Percentiles rank a stretch among this genome's conserved stretches.
Evolutionary conservation across 2,329 filamentous ascomycete genomes (phyloP).

Genomic region (Macrophomina pseudophaseolina): DNA sequence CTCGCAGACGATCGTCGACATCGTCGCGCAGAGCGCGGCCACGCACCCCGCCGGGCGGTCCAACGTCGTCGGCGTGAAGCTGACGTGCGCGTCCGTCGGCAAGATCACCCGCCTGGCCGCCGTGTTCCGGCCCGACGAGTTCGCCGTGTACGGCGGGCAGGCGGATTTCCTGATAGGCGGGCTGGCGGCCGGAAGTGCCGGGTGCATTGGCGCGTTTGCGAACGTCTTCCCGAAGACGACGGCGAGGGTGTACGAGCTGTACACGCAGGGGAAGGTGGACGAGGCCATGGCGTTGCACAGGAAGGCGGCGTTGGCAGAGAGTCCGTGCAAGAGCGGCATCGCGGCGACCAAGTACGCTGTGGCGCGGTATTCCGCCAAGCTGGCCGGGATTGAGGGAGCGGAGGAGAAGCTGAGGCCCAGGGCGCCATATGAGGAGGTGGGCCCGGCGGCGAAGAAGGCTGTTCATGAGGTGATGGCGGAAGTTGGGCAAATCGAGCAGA

Average conservation of each 20-base stretch:
- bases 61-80: conserved; percentile 67
- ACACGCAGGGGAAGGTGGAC: conserved; percentile 58
- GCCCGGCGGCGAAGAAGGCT: background rate
- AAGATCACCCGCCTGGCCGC: conserved; percentile 68
- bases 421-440: conserved; percentile 61
- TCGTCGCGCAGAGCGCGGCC: conserved; percentile 37
- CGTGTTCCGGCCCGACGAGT: conserved; percentile 57
- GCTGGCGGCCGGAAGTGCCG: conserved; percentile 57
- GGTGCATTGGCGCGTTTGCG: conserved; percentile 52
- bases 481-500: conserved; percentile 1
- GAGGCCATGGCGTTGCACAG: conserved; percentile 67
- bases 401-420: conserved; percentile 64
- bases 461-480: conserved; percentile 12
- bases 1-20: conserved; percentile 64
- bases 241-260: conserved; percentile 65
- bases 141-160: conserved; percentile 74
- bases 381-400: conserved; percentile 61
- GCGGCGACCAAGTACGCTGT: conserved; percentile 72
- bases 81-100: conserved; percentile 75
- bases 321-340: conserved; percentile 69
- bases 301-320: conserved; percentile 68
- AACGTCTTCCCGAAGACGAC: conserved; percentile 58
- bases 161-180: conserved; percentile 70
- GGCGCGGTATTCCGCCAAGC: conserved; percentile 65
- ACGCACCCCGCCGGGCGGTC: conserved; percentile 46